These are phyloP conservation scores for Plasmodium fragile DNA, from an alignment of 169 alveolate species.

Conservation along the genomic window DNA sequence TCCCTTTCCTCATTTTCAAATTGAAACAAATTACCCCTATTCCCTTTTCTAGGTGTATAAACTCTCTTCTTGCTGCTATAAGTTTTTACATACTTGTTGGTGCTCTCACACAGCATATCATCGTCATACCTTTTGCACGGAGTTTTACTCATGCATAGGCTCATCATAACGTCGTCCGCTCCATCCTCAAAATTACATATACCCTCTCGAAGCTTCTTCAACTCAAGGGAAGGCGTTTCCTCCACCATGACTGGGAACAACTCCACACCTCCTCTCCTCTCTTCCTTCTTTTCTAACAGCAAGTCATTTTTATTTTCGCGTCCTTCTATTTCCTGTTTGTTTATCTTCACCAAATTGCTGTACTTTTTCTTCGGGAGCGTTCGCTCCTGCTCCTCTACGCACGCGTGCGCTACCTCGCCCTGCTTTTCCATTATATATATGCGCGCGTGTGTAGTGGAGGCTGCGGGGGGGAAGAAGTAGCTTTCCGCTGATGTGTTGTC, in stretches of 20 bases:
- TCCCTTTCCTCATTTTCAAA: constrained; percentile 14
- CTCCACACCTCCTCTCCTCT: constrained; percentile 4
- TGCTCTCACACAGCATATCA: background rate
- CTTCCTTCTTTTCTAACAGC: constrained; percentile 3
- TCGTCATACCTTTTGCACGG: constrained; percentile 7
- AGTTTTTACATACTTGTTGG: constrained; percentile 21
- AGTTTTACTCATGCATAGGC: constrained; percentile 15
- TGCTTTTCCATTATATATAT: constrained; percentile 19
- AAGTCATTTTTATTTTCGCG: constrained; percentile 3
- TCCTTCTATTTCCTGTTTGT: background rate
- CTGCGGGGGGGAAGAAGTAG: background rate
- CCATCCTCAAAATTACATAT: constrained; percentile 2
- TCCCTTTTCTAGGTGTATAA: constrained; percentile 33
- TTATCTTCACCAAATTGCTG: constrained; percentile 28
- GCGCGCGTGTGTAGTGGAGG: background rate
- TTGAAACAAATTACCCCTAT: background rate
- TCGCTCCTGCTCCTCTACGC: background rate
- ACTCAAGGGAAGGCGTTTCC: constrained; percentile 13
- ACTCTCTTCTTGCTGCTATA: constrained; percentile 48
- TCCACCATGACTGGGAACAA: constrained; percentile 4
- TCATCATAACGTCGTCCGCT: constrained; percentile 23
- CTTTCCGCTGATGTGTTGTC: background rate
- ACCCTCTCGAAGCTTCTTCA: constrained; percentile 5
- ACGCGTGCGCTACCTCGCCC: background rate
- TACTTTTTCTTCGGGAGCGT: constrained; percentile 14